Conservation (phyloP, 345 rosid genomes). For the Cochlearia excelsa region DNA sequence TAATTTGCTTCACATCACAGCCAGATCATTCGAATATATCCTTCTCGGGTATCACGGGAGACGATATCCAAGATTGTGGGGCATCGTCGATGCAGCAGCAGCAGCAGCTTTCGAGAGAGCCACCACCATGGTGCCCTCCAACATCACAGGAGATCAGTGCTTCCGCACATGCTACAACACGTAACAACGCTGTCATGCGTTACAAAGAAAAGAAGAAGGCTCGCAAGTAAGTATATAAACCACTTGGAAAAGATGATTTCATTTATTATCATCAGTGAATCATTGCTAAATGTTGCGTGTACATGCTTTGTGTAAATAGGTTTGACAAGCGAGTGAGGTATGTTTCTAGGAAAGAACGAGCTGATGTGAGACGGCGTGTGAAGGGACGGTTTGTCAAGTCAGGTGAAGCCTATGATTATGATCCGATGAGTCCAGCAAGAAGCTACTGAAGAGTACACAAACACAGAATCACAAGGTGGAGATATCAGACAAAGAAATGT, state of each 20-base stretch:
- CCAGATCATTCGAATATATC: conserved; percentile 72
- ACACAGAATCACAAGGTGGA: too few species aligned
- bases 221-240: conserved; percentile 62
- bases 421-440: conserved; percentile 75
- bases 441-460: conserved; percentile 56
- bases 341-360: conserved; percentile 97
- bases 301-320: conserved; percentile 37
- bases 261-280: too few species aligned
- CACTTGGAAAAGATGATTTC: too few species aligned
- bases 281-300: too few species aligned
- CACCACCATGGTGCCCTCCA: conserved; percentile 85
- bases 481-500: too few species aligned
- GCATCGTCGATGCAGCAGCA: conserved; percentile 47
- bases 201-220: conserved; percentile 95
- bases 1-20: conserved; percentile 52
- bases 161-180: conserved; percentile 53
- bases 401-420: conserved; percentile 94
- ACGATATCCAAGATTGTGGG: conserved; percentile 92
- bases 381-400: conserved; percentile 96
- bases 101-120: conserved; percentile 64
- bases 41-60: conserved; percentile 90
- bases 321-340: conserved; percentile 93
- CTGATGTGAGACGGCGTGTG: conserved; percentile 92
- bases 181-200: conserved; percentile 82
- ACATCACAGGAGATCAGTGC: conserved; percentile 47